Percentiles rank a stretch among this genome's conserved stretches.
phyloP scores from a whole-genome alignment of 345 rosid species.

The Corymbia maculata region DNA sequence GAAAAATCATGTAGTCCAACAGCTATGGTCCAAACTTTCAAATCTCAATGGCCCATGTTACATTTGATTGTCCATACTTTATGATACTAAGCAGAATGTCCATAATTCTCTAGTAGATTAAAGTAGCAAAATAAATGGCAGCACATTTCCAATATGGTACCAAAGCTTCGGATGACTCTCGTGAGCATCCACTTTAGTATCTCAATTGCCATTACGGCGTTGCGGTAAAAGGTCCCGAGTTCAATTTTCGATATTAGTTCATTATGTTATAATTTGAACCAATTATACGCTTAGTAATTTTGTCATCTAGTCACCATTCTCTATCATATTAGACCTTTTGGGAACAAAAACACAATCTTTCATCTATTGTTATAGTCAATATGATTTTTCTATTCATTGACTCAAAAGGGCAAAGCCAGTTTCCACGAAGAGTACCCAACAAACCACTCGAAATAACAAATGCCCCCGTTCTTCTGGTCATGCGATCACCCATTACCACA shows the following conservation, averaged over 20 bases:
- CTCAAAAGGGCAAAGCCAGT: neutral
- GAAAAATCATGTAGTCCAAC: neutral
- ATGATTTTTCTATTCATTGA: neutral
- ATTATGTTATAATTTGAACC: neutral
- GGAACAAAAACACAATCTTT: neutral
- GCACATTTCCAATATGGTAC: neutral
- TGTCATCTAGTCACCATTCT: neutral
- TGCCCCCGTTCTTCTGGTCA: neutral
- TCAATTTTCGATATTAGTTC: neutral
- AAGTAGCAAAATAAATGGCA: neutral
- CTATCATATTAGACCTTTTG: neutral
- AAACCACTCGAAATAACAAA: neutral
- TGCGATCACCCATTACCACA: neutral
- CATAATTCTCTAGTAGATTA: neutral
- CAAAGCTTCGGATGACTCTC: neutral
- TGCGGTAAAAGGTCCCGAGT: neutral
- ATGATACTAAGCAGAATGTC: neutral
- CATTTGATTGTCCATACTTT: neutral
- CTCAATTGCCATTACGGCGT: neutral
- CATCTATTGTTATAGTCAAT: neutral
- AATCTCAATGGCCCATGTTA: neutral
- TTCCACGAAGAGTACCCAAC: neutral
- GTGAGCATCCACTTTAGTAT: neutral
- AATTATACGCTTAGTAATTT: neutral
- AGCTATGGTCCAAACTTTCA: neutral